Evolutionary conservation across 2,329 filamentous ascomycete genomes (phyloP), one percentile per base, ranked within the genome.

Genomic region (Fusarium phyllophilum): DNA sequence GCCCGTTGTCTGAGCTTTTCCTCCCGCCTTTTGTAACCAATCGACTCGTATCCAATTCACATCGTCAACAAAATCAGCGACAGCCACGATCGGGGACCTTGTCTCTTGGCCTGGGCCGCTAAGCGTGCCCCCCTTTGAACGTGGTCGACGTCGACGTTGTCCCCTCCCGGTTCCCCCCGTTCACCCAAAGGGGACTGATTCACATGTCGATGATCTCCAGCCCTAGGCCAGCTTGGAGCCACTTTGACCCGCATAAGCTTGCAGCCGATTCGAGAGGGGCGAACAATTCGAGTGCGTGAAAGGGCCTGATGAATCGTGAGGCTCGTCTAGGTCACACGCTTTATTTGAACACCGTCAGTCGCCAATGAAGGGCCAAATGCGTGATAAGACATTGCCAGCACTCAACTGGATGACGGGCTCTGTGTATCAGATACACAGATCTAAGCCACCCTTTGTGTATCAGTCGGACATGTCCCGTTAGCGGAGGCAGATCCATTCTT

Each of bases 151-250:
- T 66, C 72, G 69, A 72, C 68, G 46, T 48, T 42, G 24, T 46
- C 39, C 49, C 65, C 62, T 76, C 68, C 75, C 75, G 75, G 76
- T 74, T 75, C 73, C 74, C 74, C 70, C 75, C 63, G 75, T 75
- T 42, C 24, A 24, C 45, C 29, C 31, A 41, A 42, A 59, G 48
- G 57, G 57, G 66, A 41, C 64, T 73, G 74, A 72, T 77, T 78
- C 75, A 77, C 75, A 78, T 77, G 75, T 78, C 66, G 75, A 77
- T 77, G 75, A 77, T 77, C 74, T 77, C 74, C 75, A 78, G 75
- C 74, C 75, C 72, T 74, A 78, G 62, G 46, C 70, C 56, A 61
- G 52, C 61, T 66, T 55, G 62, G 46, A 68, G 57, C 73, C 68
- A 67, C 65, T 57, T 62, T 70, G 74, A 74, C 74, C 73, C 68